Conservation (phyloP, 192 early-diverging fungal genomes). For the Ramicandelaber brevisporus region DNA sequence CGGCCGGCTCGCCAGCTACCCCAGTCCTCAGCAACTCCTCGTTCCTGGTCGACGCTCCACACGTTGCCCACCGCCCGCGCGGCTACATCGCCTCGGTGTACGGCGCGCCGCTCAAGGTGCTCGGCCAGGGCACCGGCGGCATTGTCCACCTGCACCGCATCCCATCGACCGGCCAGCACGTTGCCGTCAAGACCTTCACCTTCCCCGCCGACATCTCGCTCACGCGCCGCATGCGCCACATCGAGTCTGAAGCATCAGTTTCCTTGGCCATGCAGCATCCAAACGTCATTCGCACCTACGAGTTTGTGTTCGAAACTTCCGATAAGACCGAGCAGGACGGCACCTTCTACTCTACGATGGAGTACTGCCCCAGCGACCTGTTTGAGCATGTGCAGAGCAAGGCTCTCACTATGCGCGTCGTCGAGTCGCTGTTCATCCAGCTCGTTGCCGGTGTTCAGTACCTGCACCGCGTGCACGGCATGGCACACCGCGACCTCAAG, state of each 20-base stretch:
- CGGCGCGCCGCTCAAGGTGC: constrained; percentile 13
- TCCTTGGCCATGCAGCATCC: constrained; percentile 36
- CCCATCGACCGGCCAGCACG: constrained; percentile 12
- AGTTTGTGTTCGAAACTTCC: too few species aligned
- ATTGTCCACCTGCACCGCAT: constrained; percentile 17
- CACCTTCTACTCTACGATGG: constrained; percentile 53
- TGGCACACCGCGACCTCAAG: constrained; percentile 68
- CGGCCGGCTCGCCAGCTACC: neutral
- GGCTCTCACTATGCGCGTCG: constrained; percentile 37
- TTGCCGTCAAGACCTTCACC: constrained; percentile 20
- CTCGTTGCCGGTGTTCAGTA: constrained; percentile 46
- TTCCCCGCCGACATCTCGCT: constrained; percentile 12
- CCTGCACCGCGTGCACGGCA: constrained; percentile 42
- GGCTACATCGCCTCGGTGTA: constrained; percentile 19
- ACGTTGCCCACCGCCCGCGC: constrained; percentile 14
- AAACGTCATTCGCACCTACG: constrained; percentile 47
- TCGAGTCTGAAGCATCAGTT: constrained; percentile 18
- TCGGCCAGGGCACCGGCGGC: constrained; percentile 22
- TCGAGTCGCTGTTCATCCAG: constrained; percentile 62
- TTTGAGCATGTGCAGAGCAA: constrained; percentile 56
- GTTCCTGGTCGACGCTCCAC: constrained; percentile 4
- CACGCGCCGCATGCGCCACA: constrained; percentile 17
- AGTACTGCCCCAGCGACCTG: constrained; percentile 76
- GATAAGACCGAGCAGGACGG: constrained; percentile 30
- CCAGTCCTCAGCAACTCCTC: neutral